These are phyloP conservation scores for Clavaria fumosa DNA, from an alignment of 768 basidiomycete genomes.

Conservation along the genomic window DNA sequence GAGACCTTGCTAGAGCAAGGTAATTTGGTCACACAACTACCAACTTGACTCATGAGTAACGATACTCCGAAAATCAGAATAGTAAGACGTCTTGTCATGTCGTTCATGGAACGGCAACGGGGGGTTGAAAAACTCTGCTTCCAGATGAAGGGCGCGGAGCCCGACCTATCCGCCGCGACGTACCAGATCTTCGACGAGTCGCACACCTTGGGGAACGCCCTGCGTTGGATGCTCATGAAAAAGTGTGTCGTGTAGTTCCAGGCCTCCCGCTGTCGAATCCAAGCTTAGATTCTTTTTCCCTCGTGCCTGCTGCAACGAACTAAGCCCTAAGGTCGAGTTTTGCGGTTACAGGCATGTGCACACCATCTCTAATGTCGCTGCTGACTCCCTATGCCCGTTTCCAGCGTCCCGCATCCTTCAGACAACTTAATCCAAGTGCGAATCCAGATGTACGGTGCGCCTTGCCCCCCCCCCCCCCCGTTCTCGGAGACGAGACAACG, in stretches of 20 bases:
- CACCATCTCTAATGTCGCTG: constrained; percentile 6
- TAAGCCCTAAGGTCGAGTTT: constrained; percentile 96
- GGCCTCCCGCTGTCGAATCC: background rate
- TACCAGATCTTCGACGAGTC: constrained; percentile 89
- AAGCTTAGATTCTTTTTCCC: background rate
- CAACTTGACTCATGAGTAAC: constrained; percentile 20
- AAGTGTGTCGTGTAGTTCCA: constrained; percentile 50
- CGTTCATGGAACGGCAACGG: background rate
- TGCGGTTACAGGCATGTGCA: constrained; percentile 82
- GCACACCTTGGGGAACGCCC: constrained; percentile 88
- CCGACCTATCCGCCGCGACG: constrained; percentile 78
- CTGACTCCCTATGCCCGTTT: constrained; percentile 4
- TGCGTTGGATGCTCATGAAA: constrained; percentile 99
- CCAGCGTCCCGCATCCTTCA: constrained; percentile 85
- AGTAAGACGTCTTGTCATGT: constrained; percentile 14
- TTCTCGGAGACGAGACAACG: too few species aligned
- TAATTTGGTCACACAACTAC: background rate
- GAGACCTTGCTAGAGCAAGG: too few species aligned
- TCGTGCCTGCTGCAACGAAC: constrained; percentile 3
- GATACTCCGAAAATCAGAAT: constrained; percentile 28
- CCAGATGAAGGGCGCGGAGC: constrained; percentile 71
- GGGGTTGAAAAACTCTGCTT: constrained; percentile 11
- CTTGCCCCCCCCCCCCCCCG: background rate
- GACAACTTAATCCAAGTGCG: constrained; percentile 93
- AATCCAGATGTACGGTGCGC: constrained; percentile 98